Evolutionary conservation across 2,329 filamentous ascomycete species (phyloP), one percentile per base, ranked within the genome.

Genomic region (Thelonectria blattea): DNA sequence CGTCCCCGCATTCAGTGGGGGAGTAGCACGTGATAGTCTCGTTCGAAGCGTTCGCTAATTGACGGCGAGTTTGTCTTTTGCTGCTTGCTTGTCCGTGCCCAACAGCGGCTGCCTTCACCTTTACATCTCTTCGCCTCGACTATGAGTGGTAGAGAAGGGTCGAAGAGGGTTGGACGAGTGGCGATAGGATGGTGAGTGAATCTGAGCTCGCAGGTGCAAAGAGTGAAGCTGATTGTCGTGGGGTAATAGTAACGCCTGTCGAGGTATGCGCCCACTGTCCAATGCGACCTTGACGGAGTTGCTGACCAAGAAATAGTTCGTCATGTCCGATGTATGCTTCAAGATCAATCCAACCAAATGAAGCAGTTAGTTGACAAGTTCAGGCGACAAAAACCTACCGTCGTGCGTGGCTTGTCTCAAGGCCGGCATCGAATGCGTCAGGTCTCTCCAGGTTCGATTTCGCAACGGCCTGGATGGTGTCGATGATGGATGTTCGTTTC

Each of bases 401-500:
- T 63, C 63, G 8, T 65, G 63, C 15, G 14, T 52, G 39, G 54
- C 61, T 3, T 65, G 63, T 37, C 24, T 57, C 4, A 65, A 60
- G 37, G 63, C 61, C 12, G 61, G 61, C 0, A 64, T 65, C 24
- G 61, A 62, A 18, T 65, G 63, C 47, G 47, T 65, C 22, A 58
- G 63, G 3, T 56, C 61, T 4, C 55, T 65, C 8, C 61, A 65
- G 14, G 63, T 65, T 20, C 63, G 61, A 1, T 65, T 65, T n/a
- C 63, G 63, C 14, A 64, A 61, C 22, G 61, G 63, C 3, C 47
- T 65, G 1, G 63, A 65, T n/a, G 30, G 43, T 15, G 30, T 45
- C 12, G 46, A 58, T 32, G 51, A 61, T 14, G 42, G 42, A 45
- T 56, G 50, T 56, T 37, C 52, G 3, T 60, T 56, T 43, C 49